Evolutionary conservation across 495 filamentous ascomycete species (phyloP), one percentile per base, ranked within the genome.

Genomic region (Extremus antarcticus): DNA sequence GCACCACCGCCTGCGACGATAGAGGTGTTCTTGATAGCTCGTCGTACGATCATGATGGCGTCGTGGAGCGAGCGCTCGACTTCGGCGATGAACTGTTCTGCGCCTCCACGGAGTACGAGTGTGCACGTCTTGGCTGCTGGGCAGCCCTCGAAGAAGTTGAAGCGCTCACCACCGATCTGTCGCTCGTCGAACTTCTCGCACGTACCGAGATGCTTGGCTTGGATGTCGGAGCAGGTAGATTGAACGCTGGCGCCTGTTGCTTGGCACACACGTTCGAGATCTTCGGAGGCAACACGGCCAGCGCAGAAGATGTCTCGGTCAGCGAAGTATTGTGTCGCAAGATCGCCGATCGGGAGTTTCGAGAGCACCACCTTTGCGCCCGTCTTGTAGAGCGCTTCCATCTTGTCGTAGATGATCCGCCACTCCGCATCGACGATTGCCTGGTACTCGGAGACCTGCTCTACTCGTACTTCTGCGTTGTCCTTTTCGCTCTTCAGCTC

Each of bases 331-430:
- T 98, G 92, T 32, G 92, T 98, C 54, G 92, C 92, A 62, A 98
- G 74, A 74, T 98, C 92, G 69, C 92, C 92, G 66, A 98, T 96
- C 43, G 92, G 92, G 63, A 97, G 77, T 74, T 97, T 98, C 68
- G 88, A 94, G 47, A 98, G 80, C 23, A 98, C 88, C 56, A 98
- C 90, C 76, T 94, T 94, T 40, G 92, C 92, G 46, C 91, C 92
- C 3, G 91, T 95, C 67, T 89, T 84, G 78, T 88, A 78, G 48
- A 91, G 72, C 24, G 90, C 89, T 72, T 98, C 91, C 63, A 97
- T 83, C 78, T 98, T 98, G 78, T 96, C 90, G 81, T 82, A 95
- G 69, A 98, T 98, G 67, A 98, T 98, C 73, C 95, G 87, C 92
- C 92, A 98, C 71, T 98, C 92, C 40, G 92, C 92, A 68, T 98